These are phyloP conservation scores for Phytophthora constricta DNA, from an alignment of 352 stramenopile genomes.

Conservation along the genomic window DNA sequence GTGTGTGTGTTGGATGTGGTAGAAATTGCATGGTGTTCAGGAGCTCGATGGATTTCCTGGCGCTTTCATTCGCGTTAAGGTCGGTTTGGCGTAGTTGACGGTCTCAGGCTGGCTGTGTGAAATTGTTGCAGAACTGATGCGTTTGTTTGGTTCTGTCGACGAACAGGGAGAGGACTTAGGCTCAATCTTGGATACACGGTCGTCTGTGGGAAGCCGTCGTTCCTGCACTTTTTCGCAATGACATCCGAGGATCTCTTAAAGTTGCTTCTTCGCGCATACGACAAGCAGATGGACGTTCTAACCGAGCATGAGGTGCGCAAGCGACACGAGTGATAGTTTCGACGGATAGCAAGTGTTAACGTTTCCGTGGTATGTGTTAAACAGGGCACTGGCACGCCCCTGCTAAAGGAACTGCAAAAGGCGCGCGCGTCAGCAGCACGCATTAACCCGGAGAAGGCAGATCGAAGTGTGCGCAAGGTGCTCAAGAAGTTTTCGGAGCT, in stretches of 20 bases:
- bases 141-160: neutral
- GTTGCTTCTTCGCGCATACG: slow-evolving; percentile 78
- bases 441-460: slow-evolving; percentile 73
- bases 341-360: slow-evolving; percentile 3
- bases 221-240: slow-evolving; percentile 87
- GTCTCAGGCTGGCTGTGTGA: neutral
- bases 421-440: slow-evolving; percentile 55
- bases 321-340: neutral
- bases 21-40: slow-evolving; percentile 79
- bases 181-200: slow-evolving; percentile 81
- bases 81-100: slow-evolving; percentile 40
- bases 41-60: slow-evolving; percentile 84
- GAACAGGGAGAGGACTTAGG: slow-evolving; percentile 83
- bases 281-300: slow-evolving; percentile 86
- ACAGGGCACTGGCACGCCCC: slow-evolving; percentile 52
- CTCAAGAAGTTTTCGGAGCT: slow-evolving; percentile 82
- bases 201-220: slow-evolving; percentile 74
- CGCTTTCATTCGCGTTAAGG: slow-evolving; percentile 83
- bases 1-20: neutral
- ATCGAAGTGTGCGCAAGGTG: slow-evolving; percentile 66
- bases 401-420: slow-evolving; percentile 75
- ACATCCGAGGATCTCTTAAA: slow-evolving; percentile 71
- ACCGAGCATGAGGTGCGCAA: slow-evolving; percentile 65
- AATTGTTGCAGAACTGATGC: neutral
- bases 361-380: neutral